These are phyloP conservation scores for Kokia cookei DNA, from an alignment of 441 rosid genomes.

Conservation along the genomic window DNA sequence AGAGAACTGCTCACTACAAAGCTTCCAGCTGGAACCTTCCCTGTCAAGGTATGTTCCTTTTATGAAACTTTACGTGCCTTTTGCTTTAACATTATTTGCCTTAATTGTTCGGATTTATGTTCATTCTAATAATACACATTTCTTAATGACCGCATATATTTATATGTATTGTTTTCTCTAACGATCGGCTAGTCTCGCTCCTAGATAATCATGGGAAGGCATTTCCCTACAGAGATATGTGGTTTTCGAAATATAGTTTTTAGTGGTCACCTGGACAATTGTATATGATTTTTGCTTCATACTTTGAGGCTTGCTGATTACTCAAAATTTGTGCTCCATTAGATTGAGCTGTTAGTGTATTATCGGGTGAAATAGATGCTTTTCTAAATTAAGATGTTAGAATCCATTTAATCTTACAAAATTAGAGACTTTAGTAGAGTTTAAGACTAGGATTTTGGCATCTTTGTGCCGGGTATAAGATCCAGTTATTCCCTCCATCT, in stretches of 20 bases:
- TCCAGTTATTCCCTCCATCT: not conserved
- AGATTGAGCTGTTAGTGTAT: not conserved
- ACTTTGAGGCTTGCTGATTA: not conserved
- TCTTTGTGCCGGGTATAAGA: not conserved
- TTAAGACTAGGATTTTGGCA: not conserved
- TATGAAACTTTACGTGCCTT: not conserved
- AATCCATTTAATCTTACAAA: too few species aligned
- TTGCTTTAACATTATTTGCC: not conserved
- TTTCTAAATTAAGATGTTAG: not conserved
- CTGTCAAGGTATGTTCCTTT: slow-evolving; percentile 67
- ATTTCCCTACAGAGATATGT: not conserved
- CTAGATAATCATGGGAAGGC: not conserved
- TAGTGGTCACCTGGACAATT: not conserved
- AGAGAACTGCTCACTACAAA: slow-evolving; percentile 92
- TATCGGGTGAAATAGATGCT: not conserved
- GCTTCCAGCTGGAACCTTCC: slow-evolving; percentile 90
- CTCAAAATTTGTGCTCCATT: not conserved
- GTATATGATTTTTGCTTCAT: not conserved
- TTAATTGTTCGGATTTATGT: not conserved
- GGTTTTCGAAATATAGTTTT: not conserved
- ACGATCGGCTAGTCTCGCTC: not conserved
- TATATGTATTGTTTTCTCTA: not conserved
- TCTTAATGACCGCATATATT: not conserved
- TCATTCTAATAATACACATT: not conserved
- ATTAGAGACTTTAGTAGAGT: not conserved